Evolutionary conservation across 129 eudicot species (phyloP).

Genomic region (Heracleum sosnowskyi): DNA sequence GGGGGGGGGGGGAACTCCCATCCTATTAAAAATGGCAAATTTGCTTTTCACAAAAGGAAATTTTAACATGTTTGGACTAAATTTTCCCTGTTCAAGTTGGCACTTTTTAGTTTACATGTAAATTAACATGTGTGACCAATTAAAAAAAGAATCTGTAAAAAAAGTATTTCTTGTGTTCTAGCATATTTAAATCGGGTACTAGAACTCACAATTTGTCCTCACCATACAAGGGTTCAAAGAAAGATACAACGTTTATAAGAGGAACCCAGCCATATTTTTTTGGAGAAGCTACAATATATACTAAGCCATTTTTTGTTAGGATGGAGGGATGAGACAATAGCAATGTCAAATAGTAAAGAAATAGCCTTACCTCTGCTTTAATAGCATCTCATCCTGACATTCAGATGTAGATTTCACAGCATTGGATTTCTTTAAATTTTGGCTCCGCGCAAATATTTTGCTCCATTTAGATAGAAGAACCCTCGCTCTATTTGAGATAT

Average conservation of each 20-base stretch:
- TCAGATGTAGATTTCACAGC: conserved; percentile 47
- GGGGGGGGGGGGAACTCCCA: not conserved
- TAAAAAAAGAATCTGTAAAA: not conserved
- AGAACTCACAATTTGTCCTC: not conserved
- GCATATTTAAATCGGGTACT: not conserved
- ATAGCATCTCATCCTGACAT: conserved; percentile 60
- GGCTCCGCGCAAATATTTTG: conserved; percentile 73
- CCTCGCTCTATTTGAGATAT: conserved; percentile 89
- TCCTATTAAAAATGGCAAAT: not conserved
- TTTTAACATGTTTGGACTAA: not conserved
- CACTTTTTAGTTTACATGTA: not conserved
- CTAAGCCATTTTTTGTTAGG: not conserved
- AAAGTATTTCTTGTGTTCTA: not conserved
- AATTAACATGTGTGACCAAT: not conserved
- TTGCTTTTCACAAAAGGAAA: not conserved
- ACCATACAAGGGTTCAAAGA: not conserved
- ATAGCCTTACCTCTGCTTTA: conserved; percentile 80
- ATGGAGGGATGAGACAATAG: not conserved
- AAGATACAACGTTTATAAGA: not conserved
- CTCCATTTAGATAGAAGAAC: conserved; percentile 70
- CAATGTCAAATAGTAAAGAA: not conserved
- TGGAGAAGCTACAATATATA: not conserved
- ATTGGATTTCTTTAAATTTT: conserved; percentile 43
- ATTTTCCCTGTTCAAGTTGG: not conserved
- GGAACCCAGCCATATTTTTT: not conserved